Evolutionary conservation across 129 eudicot genomes (phyloP).

Genomic region (Ambrosia trifida): DNA sequence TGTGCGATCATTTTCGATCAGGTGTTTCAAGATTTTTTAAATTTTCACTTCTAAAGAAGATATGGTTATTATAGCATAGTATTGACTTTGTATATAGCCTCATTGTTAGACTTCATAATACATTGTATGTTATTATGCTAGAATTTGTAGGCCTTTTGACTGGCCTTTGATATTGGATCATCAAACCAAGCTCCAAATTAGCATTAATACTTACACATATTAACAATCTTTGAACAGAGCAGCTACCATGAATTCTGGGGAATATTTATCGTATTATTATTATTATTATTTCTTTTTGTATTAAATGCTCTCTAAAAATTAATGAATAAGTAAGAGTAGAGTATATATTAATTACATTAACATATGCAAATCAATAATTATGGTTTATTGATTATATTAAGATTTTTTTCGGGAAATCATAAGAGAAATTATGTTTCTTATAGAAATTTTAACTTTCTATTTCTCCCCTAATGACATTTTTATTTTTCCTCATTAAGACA

Average conservation of each 20-base stretch:
- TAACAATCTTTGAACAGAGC: no score
- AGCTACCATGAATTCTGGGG: no score
- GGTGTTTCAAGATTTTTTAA: constrained; percentile 59
- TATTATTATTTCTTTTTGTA: no score
- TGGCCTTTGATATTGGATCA: no score
- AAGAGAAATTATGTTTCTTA: neutral
- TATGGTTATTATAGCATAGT: neutral
- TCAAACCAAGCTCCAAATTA: no score
- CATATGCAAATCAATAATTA: no score
- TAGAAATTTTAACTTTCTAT: neutral
- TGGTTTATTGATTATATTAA: no score
- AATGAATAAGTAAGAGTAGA: no score
- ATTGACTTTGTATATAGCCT: constrained; percentile 1
- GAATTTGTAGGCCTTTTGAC: neutral
- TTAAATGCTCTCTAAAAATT: no score
- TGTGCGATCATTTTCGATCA: constrained; percentile 64
- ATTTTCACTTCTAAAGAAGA: constrained; percentile 37
- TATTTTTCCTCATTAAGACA: neutral
- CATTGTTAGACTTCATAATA: neutral
- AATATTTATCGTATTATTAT: no score
- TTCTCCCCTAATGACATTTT: neutral
- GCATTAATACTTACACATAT: no score
- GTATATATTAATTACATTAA: no score
- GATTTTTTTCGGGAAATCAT: neutral
- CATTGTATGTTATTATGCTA: neutral